Evolutionary conservation across 352 stramenopile genomes (phyloP), one percentile per base, ranked within the genome.

Genomic region (Phytophthora kernoviae): DNA sequence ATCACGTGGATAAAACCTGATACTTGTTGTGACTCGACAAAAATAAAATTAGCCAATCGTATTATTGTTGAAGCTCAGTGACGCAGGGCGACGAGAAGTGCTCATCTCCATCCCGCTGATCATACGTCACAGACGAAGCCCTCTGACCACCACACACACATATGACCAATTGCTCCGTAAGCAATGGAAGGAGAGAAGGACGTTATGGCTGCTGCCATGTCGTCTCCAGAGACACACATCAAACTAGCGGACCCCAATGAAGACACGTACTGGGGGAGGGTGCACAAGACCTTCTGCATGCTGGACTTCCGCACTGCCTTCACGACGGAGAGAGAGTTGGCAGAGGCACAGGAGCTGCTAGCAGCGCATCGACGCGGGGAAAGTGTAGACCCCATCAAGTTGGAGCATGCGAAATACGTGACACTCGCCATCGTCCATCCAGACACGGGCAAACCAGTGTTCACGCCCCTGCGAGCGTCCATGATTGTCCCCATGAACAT

Each of bases 401-500:
- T 84, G 36, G 70, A 73, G 41, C 63, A 81, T 37, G 85, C 85
- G 15, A 56, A 81, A 33, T 75, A 88, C 57, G 83, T 92, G 68
- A 91, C 77, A 58, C 70, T 82, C 60, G 81, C 81, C 34, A 84
- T 90, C 46, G 48, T 94, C 26, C 85, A 94, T 49, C 85, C 85
- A 0, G 85, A 94, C 72, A 94, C 85, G 6, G 74, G 71, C 27
- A 53, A 76, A 24, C 59, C 81, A 3, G 83, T 94, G 54, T 63
- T 91, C 37, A 77, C 72, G 51, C 85, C 83, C 42, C 66, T 96
- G 41, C 80, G 87, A 21, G 81, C 90, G 33, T 93, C 83, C 58
- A 94, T 91, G 80, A 93, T 93, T 65, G 84, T 96, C 27, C 84
- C 84, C 24, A 93, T 94, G 80, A 93, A 93, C 63, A 74, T 92